Evolutionary conservation across 306 rosid species (phyloP), one percentile per base, ranked within the genome.

Genomic region (Glycine latifolia): DNA sequence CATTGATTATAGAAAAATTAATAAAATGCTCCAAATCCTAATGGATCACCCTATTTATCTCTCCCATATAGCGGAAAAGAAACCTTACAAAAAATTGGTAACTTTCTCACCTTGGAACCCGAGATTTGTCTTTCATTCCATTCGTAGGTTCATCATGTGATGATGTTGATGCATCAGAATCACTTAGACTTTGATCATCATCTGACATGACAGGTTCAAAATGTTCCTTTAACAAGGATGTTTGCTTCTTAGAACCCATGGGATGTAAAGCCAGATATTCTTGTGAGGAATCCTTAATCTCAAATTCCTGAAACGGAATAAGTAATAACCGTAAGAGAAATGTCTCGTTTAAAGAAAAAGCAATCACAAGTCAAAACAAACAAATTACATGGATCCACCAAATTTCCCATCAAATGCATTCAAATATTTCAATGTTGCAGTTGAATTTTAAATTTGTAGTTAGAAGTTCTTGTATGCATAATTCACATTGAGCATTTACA

Each of bases 221-320:
- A 87, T 95, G 96, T 79, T 95, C 99, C 4, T 87, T 85, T 75
- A 93, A 76, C 82, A 91, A 74, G 67, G 95, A 93, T 73, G 89
- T 86, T 77, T 90, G 94, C 90, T 90, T 92, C 70, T 85, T 87
- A 79, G 97, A 88, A 84, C 97, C 84, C 85, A 90, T 80, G 37
- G 99, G 99, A 84, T 95, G 98, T 79, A 93, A 84, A 20, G 96
- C 94, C 80, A 88, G 71, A 86, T 91, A 93, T 81, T 95, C 98
- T 70, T 81, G 73, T 0, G 99, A 95, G 50, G 73, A 3, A 87
- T 88, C 92, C 62, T 93, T 87, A 68, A 93, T 91, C 87, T 91
- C 90, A 54, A 73, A 95, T n/a, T 91, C 89, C 98, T 93, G 86
- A 67, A 77, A 81, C 72, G 76, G 41, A 79, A 77, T 39, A 5